Conservation (phyloP, 345 rosid species). For the Viola odorata region DNA sequence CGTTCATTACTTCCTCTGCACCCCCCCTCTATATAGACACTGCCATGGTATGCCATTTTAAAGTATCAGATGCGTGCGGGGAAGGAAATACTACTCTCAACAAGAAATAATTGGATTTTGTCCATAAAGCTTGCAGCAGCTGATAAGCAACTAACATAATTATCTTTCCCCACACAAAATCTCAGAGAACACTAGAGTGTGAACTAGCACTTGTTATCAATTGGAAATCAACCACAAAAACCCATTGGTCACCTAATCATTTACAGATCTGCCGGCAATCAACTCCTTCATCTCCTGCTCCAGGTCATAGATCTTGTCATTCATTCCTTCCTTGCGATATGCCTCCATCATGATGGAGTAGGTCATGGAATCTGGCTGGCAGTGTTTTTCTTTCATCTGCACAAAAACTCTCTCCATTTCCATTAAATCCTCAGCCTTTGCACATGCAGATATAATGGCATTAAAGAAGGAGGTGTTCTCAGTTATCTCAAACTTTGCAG, state of each 20-base stretch:
- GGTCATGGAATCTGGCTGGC: conserved; percentile 49
- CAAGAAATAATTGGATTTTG: too few species aligned
- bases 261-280: conserved; percentile 9
- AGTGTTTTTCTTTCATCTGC: conserved; percentile 69
- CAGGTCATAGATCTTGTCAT: conserved; percentile 67
- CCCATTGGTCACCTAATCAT: not conserved
- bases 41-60: too few species aligned
- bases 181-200: not conserved
- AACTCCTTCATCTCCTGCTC: conserved; percentile 53
- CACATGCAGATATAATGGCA: conserved; percentile 69
- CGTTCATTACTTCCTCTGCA: too few species aligned
- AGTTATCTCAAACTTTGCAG: conserved; percentile 66
- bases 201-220: not conserved
- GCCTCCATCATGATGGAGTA: conserved; percentile 70
- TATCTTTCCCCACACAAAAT: not conserved
- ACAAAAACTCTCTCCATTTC: conserved; percentile 90
- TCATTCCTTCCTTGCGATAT: conserved; percentile 68
- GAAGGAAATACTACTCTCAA: too few species aligned
- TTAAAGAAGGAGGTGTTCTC: conserved; percentile 66
- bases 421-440: conserved; percentile 68
- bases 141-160: not conserved
- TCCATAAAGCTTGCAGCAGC: too few species aligned
- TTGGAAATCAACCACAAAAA: not conserved
- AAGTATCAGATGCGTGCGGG: too few species aligned
- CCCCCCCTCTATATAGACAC: too few species aligned